Percentiles rank a stretch among this genome's conserved stretches.
These are phyloP conservation scores for Cryoendolithus antarcticus DNA, from an alignment of 2,329 filamentous ascomycete genomes.

Conservation along the genomic window DNA sequence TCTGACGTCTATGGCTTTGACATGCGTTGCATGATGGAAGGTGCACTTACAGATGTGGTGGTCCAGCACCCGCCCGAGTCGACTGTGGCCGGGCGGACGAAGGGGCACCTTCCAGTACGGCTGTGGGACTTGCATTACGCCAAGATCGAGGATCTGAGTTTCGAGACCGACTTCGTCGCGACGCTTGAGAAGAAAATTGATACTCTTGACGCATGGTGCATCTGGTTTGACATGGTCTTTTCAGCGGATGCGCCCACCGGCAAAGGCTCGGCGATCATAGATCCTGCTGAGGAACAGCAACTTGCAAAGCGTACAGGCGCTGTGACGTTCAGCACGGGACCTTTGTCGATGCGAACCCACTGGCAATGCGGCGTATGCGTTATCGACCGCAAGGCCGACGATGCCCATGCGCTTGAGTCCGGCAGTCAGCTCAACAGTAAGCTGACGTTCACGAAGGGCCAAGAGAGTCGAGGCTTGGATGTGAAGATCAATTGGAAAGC, in stretches of 20 bases:
- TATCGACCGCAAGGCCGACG: constrained; percentile 45
- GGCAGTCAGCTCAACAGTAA: constrained; percentile 1
- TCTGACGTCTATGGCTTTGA: constrained; percentile 87
- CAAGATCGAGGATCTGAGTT: constrained; percentile 59
- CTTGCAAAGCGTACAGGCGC: constrained; percentile 48
- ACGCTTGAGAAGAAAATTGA: constrained; percentile 51
- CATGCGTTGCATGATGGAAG: constrained; percentile 79
- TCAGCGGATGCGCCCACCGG: constrained; percentile 44
- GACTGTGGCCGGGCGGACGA: constrained; percentile 25
- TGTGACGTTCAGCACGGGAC: constrained; percentile 81
- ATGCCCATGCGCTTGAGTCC: constrained; percentile 1
- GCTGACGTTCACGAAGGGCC: constrained; percentile 12
- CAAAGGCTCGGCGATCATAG: constrained; percentile 39
- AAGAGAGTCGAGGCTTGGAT: constrained; percentile 27
- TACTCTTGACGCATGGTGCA: constrained; percentile 68
- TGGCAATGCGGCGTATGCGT: constrained; percentile 79
- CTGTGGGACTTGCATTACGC: constrained; percentile 66
- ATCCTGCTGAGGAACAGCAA: constrained; percentile 4
- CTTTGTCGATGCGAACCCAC: constrained; percentile 64
- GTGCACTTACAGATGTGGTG: constrained; percentile 60
- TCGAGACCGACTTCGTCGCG: constrained; percentile 56
- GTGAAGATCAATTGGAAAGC: constrained; percentile 28
- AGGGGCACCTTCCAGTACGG: constrained; percentile 51
- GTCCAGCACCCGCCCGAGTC: constrained; percentile 12
- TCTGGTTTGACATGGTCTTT: constrained; percentile 96